These are phyloP conservation scores for Fusarium lyarnte DNA, from an alignment of 2,329 filamentous ascomycete genomes.

Conservation along the genomic window DNA sequence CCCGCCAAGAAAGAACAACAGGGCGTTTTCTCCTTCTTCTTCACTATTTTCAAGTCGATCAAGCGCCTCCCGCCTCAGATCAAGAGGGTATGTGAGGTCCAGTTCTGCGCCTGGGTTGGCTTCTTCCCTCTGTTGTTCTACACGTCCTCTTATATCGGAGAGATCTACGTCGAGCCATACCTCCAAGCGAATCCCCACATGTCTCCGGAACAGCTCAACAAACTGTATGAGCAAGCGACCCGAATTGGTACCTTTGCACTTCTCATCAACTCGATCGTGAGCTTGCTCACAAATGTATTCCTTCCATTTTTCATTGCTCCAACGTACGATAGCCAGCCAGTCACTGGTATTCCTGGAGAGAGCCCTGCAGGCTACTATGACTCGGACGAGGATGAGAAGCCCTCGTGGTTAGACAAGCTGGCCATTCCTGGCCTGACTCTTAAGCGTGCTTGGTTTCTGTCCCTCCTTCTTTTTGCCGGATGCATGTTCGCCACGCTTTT, in stretches of 20 bases:
- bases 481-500: constrained; percentile 88
- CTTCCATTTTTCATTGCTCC: constrained; percentile 88
- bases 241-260: constrained; percentile 89
- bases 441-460: constrained; percentile 85
- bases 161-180: constrained; percentile 88
- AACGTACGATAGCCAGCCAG: constrained; percentile 69
- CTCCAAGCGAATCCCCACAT: constrained; percentile 82
- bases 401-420: constrained; percentile 66
- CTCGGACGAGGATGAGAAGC: constrained; percentile 47
- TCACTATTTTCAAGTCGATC: constrained; percentile 78
- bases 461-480: constrained; percentile 82
- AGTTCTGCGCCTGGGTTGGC: constrained; percentile 90
- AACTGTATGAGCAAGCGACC: constrained; percentile 84
- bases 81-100: constrained; percentile 80
- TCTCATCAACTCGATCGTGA: constrained; percentile 87
- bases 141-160: constrained; percentile 91
- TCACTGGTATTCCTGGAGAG: constrained; percentile 47
- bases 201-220: constrained; percentile 77
- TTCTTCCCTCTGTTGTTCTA: constrained; percentile 98
- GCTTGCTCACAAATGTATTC: constrained; percentile 81
- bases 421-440: constrained; percentile 87
- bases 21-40: constrained; percentile 82
- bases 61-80: constrained; percentile 83
- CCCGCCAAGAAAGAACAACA: constrained; percentile 67
- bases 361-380: constrained; percentile 43